Evolutionary conservation across 2,329 filamentous ascomycete genomes (phyloP).

Genomic region (Immersiporthe knoxdaviesiana): DNA sequence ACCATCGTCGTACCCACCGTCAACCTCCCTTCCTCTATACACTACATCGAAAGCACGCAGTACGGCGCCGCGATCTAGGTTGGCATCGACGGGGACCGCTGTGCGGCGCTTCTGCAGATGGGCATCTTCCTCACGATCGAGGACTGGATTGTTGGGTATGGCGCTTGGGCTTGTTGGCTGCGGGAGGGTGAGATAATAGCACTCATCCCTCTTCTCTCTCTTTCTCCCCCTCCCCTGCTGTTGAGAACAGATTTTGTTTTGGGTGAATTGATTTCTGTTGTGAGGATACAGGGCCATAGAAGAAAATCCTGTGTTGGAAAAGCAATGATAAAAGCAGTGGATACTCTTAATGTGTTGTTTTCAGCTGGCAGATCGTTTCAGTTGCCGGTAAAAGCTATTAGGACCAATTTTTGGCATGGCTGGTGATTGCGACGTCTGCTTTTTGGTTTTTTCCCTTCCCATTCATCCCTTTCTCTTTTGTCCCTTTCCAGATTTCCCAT

Average conservation of each 20-base stretch:
- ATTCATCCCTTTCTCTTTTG: not conserved
- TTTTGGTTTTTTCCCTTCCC: not conserved
- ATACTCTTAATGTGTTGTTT: not conserved
- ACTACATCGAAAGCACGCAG: conserved; percentile 2
- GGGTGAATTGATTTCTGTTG: not conserved
- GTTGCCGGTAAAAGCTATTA: not conserved
- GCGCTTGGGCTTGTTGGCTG: not conserved
- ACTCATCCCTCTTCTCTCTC: too few species aligned
- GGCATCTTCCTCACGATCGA: not conserved
- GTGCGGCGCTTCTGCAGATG: not conserved
- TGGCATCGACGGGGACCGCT: not conserved
- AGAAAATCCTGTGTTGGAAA: not conserved
- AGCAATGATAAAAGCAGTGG: not conserved
- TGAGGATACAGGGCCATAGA: not conserved
- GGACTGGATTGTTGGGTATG: not conserved
- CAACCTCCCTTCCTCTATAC: not conserved
- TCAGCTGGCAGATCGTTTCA: not conserved
- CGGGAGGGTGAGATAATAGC: not conserved
- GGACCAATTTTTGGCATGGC: not conserved
- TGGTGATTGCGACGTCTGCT: not conserved
- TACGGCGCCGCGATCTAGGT: conserved; percentile 10
- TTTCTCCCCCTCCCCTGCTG: not conserved
- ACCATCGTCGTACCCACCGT: conserved; percentile 1
- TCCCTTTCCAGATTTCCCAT: not conserved
- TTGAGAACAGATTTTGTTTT: too few species aligned